Evolutionary conservation across 768 basidiomycete species (phyloP).

Genomic region (Clitopilus passeckerianus): DNA sequence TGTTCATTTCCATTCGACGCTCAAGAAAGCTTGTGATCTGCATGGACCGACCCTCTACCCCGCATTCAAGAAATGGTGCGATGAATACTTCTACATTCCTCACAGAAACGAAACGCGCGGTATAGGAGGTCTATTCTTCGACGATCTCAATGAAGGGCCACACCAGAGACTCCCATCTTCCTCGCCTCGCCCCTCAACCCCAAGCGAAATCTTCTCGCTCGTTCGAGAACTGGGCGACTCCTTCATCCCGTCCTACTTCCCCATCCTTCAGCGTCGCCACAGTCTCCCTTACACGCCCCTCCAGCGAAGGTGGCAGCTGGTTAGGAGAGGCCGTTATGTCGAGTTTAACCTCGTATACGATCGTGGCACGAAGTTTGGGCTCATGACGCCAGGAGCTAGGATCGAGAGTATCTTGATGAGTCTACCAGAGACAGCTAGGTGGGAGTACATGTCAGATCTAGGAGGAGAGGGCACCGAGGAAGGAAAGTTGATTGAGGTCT

Average conservation of each 20-base stretch:
- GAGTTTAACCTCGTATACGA: constrained; percentile 92
- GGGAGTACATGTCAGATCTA: constrained; percentile 85
- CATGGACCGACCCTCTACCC: constrained; percentile 68
- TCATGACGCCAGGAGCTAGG: constrained; percentile 79
- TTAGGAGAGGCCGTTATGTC: constrained; percentile 89
- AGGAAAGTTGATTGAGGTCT: constrained; percentile 52
- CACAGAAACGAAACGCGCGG: constrained; percentile 87
- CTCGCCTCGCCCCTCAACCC: constrained; percentile 45
- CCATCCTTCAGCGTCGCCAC: constrained; percentile 66
- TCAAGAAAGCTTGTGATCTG: constrained; percentile 71
- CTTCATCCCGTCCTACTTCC: constrained; percentile 88
- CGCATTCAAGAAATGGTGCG: constrained; percentile 92
- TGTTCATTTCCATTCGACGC: constrained; percentile 75
- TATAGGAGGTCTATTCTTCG: constrained; percentile 94
- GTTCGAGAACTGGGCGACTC: constrained; percentile 68
- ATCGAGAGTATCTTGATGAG: constrained; percentile 92
- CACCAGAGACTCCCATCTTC: constrained; percentile 57
- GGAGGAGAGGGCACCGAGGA: constrained; percentile 66
- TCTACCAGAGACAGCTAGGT: constrained; percentile 79
- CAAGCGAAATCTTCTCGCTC: constrained; percentile 74
- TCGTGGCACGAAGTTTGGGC: constrained; percentile 83
- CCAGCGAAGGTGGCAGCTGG: constrained; percentile 87
- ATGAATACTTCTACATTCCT: constrained; percentile 92
- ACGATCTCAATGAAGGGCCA: constrained; percentile 71
- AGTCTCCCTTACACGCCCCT: constrained; percentile 53